Conservation (phyloP, 495 filamentous ascomycete genomes). For the Jackrogersella multiformis region DNA sequence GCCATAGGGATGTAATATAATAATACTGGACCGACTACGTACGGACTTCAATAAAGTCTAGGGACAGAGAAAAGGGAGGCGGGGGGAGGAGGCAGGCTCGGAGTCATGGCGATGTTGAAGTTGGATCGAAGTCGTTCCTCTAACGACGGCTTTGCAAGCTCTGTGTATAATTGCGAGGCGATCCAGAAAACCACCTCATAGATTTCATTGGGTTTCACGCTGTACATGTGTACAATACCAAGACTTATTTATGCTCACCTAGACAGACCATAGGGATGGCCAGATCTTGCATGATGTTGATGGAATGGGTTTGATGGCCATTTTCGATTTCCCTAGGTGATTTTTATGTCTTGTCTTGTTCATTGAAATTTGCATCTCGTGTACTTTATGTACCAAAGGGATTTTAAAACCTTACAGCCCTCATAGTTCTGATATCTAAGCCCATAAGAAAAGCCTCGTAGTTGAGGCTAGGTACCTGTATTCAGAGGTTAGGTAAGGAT, state of each 20-base stretch:
- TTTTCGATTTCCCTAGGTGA: slow-evolving; percentile 16
- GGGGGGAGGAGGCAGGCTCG: too few species aligned
- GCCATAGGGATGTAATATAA: slow-evolving; percentile 46
- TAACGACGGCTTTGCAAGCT: slow-evolving; percentile 24
- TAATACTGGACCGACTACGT: slow-evolving; percentile 17
- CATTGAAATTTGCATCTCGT: background rate
- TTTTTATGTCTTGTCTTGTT: slow-evolving; percentile 2
- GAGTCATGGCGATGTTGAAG: slow-evolving; percentile 5
- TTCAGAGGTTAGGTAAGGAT: too few species aligned
- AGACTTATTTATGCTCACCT: slow-evolving; percentile 37
- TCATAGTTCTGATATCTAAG: background rate
- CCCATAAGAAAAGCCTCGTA: background rate
- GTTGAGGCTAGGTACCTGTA: too few species aligned
- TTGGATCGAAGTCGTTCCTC: slow-evolving; percentile 32
- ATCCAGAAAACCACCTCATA: slow-evolving; percentile 50
- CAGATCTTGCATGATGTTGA: slow-evolving; percentile 26
- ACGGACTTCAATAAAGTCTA: slow-evolving; percentile 16
- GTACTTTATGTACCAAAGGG: background rate
- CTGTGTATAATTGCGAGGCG: slow-evolving; percentile 52
- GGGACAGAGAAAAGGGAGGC: slow-evolving; percentile 19
- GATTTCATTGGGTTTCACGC: slow-evolving; percentile 53
- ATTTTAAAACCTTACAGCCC: too few species aligned
- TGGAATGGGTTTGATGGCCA: background rate
- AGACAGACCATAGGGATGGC: slow-evolving; percentile 13
- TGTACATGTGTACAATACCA: slow-evolving; percentile 58